A percentile compares a stretch with the other conserved stretches of the same genome.
Evolutionary conservation across 2,329 filamentous ascomycete species (phyloP).

Genomic region (Calonectria crousiana): DNA sequence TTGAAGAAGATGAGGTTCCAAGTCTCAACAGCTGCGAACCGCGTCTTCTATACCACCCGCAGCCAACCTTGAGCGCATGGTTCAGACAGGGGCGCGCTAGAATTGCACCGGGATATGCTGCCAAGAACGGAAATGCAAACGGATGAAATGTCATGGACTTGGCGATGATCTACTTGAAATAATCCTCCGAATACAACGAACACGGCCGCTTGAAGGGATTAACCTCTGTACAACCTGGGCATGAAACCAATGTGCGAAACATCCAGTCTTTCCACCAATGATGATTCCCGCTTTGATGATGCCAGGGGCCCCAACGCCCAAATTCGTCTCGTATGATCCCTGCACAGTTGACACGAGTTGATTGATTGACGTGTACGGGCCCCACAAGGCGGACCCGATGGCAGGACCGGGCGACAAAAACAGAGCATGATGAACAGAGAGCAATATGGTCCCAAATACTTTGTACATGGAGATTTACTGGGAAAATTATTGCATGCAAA

Average conservation of each 20-base stretch:
- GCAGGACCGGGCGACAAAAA: background rate
- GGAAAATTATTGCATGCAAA: background rate
- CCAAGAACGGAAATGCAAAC: background rate
- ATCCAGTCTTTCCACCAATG: background rate
- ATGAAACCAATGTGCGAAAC: background rate
- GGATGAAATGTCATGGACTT: background rate
- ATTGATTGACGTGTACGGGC: background rate
- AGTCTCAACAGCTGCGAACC: background rate
- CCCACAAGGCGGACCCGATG: background rate
- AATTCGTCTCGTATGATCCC: background rate
- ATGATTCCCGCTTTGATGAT: background rate
- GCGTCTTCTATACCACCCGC: background rate
- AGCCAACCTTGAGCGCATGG: background rate
- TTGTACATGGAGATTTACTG: background rate
- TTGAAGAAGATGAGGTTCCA: background rate
- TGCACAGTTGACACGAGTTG: background rate
- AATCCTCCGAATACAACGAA: background rate
- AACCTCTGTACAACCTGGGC: background rate
- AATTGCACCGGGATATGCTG: background rate
- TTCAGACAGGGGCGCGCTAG: background rate
- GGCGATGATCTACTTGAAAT: background rate
- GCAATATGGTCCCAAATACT: background rate
- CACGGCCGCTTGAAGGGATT: background rate
- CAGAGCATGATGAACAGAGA: background rate
- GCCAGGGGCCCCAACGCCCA: background rate